Evolutionary conservation across 2,329 filamentous ascomycete species (phyloP), one percentile per base, ranked within the genome.

Genomic region (Alternaria consortialis): DNA sequence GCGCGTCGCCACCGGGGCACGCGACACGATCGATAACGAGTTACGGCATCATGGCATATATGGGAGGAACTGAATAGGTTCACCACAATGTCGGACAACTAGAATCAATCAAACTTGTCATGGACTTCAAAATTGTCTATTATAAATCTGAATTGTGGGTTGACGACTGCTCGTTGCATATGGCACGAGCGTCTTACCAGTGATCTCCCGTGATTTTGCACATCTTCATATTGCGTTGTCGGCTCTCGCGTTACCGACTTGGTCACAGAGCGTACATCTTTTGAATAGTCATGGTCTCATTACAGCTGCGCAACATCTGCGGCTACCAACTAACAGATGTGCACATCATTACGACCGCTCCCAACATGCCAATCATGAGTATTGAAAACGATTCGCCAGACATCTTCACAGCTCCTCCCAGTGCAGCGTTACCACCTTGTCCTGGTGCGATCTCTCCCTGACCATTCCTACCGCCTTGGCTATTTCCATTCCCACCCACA

Each of bases 81-180:
- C 59, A 65, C 63, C 64, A 59, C 60, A 62, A 44, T 73, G 70
- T 74, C 70, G 64, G 59, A 56, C 56, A 72, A 68, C 52, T 70
- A 71, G 62, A 55, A 68, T 69, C 64, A 73, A 74, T 70, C 59
- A 73, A 73, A 48, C 53, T 65, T 65, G 61, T 65, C 58, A 63
- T 56, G 51, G 51, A 67, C 65, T 62, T 66, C 43, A 62, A 65
- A 11, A 6, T 37, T 34, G 17, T 20, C 29, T 44, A 50, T 9
- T 15, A 32, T 15, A 32, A 15, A 5, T 7, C 9, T 1, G 6
- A 43, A 31, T 20, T n/a, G 44, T 60, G 53, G 54, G 40, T 2
- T n/a, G 37, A 8, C 20, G 37, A 8, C 20, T 36, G 46, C 46
- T 25, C 13, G 20, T 13, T 36, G 20, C 32, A 8, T 36, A 15